Base-by-base conservation (phyloP, 2,329 filamentous ascomycete species). In the Aspergillus proliferans region DNA sequence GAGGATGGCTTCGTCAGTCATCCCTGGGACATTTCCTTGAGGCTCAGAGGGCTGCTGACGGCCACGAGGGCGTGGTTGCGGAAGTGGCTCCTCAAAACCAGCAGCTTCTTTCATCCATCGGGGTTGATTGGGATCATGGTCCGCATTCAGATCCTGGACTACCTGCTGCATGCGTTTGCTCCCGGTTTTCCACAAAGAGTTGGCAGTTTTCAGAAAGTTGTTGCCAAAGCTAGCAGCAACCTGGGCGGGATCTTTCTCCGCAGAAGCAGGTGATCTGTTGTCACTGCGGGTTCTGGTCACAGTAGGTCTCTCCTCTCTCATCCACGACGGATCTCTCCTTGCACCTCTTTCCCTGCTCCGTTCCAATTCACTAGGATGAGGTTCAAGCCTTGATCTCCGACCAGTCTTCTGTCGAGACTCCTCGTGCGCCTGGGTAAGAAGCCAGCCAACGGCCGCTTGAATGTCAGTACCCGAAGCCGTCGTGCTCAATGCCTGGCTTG, bases 151-250 rank as follows among this genome's bases (percentile, higher is more conserved):
- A 14, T 98, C 93, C 7, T 90, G 84, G 30, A 97, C 87, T 4
- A 89, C 92, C 68, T 93, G 89, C 61, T 95, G 89, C 50, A 97
- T 81, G 65, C 88, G 91, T 70, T 95, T 98, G 63, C 91, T 88
- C 0, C 92, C 85, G 3, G 87, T 88, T 66, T 95, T 98, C 93
- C 93, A 98, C 0, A 97, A 72, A 1, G 88, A 92, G 57, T 94
- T 95, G 2, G 93, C 93, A 2, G 91, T 93, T 67, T 98, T 98
- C 68, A 97, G 84, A 10, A 98, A 71, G 53, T 80, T 94, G 41
- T 75, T 88, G 0, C 93, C 88, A 62, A 97, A 78, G 30, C 91
- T 86, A 5, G 88, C 83, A 2, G 92, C 92, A 40, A 86, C 80
- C 62, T 92, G 89, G 14, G 88, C 77, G 48, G 95, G 77, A 59